Conservation (phyloP, 2,329 filamentous ascomycete genomes). For the Verticillium klebahnii region DNA sequence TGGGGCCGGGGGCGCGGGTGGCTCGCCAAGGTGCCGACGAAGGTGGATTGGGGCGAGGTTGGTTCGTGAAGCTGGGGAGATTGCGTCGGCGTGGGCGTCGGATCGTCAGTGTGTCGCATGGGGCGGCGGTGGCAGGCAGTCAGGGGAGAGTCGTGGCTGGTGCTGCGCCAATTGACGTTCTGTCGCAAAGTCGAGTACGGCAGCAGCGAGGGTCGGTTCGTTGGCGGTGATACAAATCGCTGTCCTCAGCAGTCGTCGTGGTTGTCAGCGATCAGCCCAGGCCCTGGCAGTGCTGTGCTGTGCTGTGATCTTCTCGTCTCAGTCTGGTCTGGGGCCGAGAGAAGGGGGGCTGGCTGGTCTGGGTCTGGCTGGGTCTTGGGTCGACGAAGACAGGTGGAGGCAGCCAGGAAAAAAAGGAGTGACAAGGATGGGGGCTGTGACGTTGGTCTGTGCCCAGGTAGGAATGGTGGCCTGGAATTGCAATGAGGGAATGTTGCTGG, state of each 20-base stretch:
- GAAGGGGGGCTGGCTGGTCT: not conserved
- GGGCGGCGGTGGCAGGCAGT: not conserved
- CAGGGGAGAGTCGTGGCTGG: not conserved
- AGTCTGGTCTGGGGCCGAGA: not conserved
- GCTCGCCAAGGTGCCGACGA: not conserved
- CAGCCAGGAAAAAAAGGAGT: constrained; percentile 2
- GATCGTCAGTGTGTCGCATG: not conserved
- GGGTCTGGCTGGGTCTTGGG: not conserved
- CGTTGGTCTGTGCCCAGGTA: not conserved
- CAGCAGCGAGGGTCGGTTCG: not conserved
- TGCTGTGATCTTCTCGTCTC: not conserved
- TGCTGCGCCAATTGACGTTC: not conserved
- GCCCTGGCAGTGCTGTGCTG: not conserved
- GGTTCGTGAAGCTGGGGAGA: not conserved
- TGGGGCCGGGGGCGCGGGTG: not conserved
- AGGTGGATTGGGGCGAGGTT: not conserved
- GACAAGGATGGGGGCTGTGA: not conserved
- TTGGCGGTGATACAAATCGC: not conserved
- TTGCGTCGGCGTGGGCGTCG: not conserved
- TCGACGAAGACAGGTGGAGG: not conserved
- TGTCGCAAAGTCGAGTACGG: not conserved
- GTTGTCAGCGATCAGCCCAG: not conserved
- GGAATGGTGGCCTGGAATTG: not conserved
- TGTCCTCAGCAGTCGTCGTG: not conserved
- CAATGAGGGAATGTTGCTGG: not conserved